A percentile compares a stretch with the other conserved stretches of the same genome.
Conservation (phyloP, 2,329 filamentous ascomycete species). For the Colletotrichum sp. region DNA sequence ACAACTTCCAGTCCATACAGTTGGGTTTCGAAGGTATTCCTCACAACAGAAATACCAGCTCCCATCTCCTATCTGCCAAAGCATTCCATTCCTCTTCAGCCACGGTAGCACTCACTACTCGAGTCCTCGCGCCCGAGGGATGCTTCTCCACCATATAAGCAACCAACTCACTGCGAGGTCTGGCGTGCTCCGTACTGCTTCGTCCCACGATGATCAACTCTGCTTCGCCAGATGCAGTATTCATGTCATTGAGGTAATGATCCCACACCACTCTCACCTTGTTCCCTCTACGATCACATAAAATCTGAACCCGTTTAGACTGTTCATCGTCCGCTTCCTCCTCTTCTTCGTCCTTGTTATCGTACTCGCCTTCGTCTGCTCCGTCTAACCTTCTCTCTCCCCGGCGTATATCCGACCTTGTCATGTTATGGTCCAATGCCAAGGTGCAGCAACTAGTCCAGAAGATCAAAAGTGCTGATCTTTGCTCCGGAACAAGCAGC, state of each 20-base stretch:
- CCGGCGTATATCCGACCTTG: neutral
- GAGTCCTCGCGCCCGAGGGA: neutral
- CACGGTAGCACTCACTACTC: neutral
- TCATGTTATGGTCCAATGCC: neutral
- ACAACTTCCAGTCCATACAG: too few relatives aligned
- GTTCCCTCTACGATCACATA: neutral
- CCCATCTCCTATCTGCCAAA: neutral
- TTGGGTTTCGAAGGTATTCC: neutral
- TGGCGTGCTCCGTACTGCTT: neutral
- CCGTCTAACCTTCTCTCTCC: neutral
- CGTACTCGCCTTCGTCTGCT: neutral
- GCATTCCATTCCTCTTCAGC: neutral
- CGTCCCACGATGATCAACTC: neutral
- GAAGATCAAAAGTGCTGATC: neutral
- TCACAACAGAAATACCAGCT: neutral
- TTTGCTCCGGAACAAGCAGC: neutral
- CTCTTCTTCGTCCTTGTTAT: neutral
- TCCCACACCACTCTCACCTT: neutral
- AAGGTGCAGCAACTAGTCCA: neutral
- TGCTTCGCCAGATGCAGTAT: neutral
- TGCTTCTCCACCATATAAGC: neutral
- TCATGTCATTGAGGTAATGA: neutral
- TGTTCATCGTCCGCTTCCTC: neutral
- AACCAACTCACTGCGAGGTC: neutral
- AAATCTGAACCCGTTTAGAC: neutral